Percentiles rank a stretch among this genome's conserved stretches.
Evolutionary conservation across 148 eudicot species (phyloP).

Genomic region (Cornus controversa): DNA sequence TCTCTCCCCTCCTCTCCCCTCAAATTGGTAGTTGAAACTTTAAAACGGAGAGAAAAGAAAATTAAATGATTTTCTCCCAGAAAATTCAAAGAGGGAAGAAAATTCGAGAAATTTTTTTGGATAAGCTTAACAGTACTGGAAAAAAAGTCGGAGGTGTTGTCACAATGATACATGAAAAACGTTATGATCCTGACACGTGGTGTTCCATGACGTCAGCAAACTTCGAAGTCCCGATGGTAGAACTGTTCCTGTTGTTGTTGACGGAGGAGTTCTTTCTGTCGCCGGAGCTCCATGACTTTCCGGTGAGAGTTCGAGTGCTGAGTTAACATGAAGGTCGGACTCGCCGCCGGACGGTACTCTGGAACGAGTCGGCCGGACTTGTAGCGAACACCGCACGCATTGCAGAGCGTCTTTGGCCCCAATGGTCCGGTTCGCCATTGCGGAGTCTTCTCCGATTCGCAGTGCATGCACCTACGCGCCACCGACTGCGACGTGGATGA

Average conservation of each 20-base stretch:
- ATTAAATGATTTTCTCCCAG: not conserved
- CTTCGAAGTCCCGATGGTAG: conserved; percentile 17
- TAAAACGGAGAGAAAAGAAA: not conserved
- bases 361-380: conserved; percentile 49
- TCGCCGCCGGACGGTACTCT: conserved; percentile 45
- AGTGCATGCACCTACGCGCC: conserved; percentile 29
- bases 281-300: conserved; percentile 43
- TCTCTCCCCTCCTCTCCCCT: too few relatives aligned
- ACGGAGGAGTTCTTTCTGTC: conserved; percentile 29
- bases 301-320: conserved; percentile 52
- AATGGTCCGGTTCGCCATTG: conserved; percentile 36
- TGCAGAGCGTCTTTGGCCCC: conserved; percentile 37
- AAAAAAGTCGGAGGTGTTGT: not conserved
- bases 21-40: conserved; percentile 4
- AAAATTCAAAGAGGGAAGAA: not conserved
- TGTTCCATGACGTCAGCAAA: conserved; percentile 14
- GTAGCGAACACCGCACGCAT: conserved; percentile 42
- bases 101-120: not conserved
- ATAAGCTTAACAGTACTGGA: conserved; percentile 3
- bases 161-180: not conserved
- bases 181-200: not conserved
- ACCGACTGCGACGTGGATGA: not conserved
- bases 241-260: conserved; percentile 1
- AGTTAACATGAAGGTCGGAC: conserved; percentile 41
- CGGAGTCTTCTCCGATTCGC: conserved; percentile 39